Percentiles rank a stretch among this genome's conserved stretches.
phyloP scores from a whole-genome alignment of 495 filamentous ascomycete species.

The Penicillium fimorum region DNA sequence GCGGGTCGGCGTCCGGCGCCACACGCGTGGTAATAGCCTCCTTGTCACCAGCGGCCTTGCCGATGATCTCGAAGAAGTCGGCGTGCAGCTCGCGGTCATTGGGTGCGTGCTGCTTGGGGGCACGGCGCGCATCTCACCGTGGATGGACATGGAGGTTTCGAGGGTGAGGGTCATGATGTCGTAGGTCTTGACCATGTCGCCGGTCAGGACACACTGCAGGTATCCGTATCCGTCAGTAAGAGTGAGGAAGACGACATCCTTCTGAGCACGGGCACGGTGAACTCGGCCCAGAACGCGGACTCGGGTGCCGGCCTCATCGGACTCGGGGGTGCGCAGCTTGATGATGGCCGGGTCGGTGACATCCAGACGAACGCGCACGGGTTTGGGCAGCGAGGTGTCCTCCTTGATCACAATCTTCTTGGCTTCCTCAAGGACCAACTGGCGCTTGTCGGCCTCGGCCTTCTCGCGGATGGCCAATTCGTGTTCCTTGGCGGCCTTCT shows the following conservation, averaged over 20 bases:
- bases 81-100: constrained; percentile 89
- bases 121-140: constrained; percentile 84
- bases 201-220: constrained; percentile 84
- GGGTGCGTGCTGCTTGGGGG: constrained; percentile 76
- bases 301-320: constrained; percentile 64
- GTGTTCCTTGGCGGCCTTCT: constrained; percentile 71
- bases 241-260: constrained; percentile 83
- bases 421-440: constrained; percentile 72
- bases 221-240: constrained; percentile 86
- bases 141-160: constrained; percentile 84
- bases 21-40: constrained; percentile 94
- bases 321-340: constrained; percentile 56
- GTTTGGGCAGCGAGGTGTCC: constrained; percentile 74
- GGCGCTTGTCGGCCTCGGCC: constrained; percentile 67
- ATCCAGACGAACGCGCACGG: constrained; percentile 71
- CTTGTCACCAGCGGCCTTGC: constrained; percentile 80
- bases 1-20: constrained; percentile 72
- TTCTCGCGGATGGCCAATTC: constrained; percentile 66
- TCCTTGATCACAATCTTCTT: constrained; percentile 83
- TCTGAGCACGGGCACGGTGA: constrained; percentile 80
- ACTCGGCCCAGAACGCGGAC: constrained; percentile 85
- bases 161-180: constrained; percentile 85
- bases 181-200: constrained; percentile 84
- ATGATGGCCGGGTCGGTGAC: constrained; percentile 58
- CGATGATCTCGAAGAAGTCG: constrained; percentile 87